Evolutionary conservation across 148 eudicot genomes (phyloP), one percentile per base, ranked within the genome.

Genomic region (Hydrangea macrophylla): DNA sequence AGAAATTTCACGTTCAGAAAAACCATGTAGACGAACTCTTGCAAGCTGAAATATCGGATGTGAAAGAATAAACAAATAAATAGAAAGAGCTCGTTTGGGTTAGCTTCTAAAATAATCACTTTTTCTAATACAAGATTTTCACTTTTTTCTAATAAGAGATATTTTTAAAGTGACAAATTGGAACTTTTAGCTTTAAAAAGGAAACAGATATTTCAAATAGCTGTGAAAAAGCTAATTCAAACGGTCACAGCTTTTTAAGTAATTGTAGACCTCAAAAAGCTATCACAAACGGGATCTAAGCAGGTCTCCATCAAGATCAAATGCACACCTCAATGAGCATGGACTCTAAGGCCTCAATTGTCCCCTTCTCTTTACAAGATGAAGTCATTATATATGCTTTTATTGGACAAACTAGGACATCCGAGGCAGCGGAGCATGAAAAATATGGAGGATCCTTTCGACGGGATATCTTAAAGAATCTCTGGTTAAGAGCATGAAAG

Each of bases 1-100:
- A 23, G 90, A 82, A 73, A 87, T 82, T 79, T 92, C 97, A 48
- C 90, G 96, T 28, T 92, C 97, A 60, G 97, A 85, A 81, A 92
- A 92, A 54, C 90, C 96, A 82, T 92, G 86, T 25, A 83, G 44
- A n/a, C 90, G 88, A 72, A 92, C 81, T 78, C 96, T 83, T 56
- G 89, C 90, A 70, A 92, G 86, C 97, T 92, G 84, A 72, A 79
- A 77, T 32, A 60, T 33, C 55, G 75, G 64, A 51, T 13, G 76
- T 83, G 72, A 80, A 76, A 26, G 73, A 51, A 39, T 27, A 67
- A 42, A 53, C 25, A 70, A 73, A 65, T 37, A 56, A 60, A 71
- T 28, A 74, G 17, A n/a, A n/a, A n/a, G n/a, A n/a, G n/a, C n/a
- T n/a, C n/a, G n/a, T n/a, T n/a, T n/a, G n/a, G n/a, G n/a, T n/a